Conservation (phyloP, 2,329 filamentous ascomycete species). For the Neonectria coccinea region DNA sequence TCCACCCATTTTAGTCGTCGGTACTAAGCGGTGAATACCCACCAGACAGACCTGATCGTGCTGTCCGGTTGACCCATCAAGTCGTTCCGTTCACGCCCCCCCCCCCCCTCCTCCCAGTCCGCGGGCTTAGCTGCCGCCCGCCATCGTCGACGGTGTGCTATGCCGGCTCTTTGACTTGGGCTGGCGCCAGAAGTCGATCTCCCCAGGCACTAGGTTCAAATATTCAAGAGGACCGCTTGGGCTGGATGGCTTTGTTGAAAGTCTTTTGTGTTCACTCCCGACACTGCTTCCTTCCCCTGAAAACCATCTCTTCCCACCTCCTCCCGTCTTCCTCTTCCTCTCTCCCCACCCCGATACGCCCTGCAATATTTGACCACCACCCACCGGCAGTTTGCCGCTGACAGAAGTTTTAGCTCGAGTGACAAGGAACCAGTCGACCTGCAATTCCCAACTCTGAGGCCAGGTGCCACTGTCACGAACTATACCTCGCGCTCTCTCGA, state of each 20-base stretch:
- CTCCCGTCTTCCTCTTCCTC: background rate
- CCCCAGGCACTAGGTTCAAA: slow-evolving; percentile 41
- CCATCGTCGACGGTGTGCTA: slow-evolving; percentile 39
- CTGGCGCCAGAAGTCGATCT: slow-evolving; percentile 43
- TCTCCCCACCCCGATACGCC: slow-evolving; percentile 6
- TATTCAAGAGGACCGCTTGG: slow-evolving; percentile 41
- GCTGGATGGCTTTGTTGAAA: slow-evolving; percentile 18
- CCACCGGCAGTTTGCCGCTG: slow-evolving; percentile 11
- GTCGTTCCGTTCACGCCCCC: slow-evolving; percentile 41
- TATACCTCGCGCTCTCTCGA: slow-evolving; percentile 22
- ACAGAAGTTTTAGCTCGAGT: slow-evolving; percentile 13
- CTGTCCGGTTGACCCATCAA: slow-evolving; percentile 40
- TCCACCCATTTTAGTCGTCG: slow-evolving; percentile 43
- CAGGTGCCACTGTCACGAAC: slow-evolving; percentile 23
- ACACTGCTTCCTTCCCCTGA: slow-evolving; percentile 16
- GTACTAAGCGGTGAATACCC: slow-evolving; percentile 40
- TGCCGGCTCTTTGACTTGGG: slow-evolving; percentile 37
- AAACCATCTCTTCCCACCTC: slow-evolving; percentile 10
- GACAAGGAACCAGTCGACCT: slow-evolving; percentile 15
- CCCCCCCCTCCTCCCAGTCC: slow-evolving; percentile 31
- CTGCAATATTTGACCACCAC: background rate
- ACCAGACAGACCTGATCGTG: slow-evolving; percentile 36
- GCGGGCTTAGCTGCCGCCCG: slow-evolving; percentile 43
- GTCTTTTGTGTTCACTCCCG: slow-evolving; percentile 22
- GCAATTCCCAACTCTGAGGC: slow-evolving; percentile 10